Conservation (phyloP, 441 rosid species). For the Hura crepitans region DNA sequence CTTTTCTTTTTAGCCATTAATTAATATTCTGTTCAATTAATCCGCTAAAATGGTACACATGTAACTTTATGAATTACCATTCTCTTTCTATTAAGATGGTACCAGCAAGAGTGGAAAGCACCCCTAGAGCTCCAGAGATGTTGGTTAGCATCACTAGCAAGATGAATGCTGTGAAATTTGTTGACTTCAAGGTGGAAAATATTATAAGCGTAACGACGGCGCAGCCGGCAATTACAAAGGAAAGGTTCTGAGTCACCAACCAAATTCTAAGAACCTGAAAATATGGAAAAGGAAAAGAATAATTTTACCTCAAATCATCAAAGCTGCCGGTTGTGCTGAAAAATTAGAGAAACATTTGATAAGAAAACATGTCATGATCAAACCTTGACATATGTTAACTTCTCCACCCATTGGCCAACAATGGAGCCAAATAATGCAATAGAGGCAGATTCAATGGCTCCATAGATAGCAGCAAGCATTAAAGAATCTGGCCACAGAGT, state of each 20-base stretch:
- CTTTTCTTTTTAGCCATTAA: too few relatives aligned
- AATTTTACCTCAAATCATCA: not conserved
- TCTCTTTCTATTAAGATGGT: conserved; percentile 79
- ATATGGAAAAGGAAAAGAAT: not conserved
- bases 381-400: conserved; percentile 55
- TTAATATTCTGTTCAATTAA: not conserved
- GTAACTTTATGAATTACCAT: conserved; percentile 41
- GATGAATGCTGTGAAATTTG: conserved; percentile 41
- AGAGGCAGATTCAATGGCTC: conserved; percentile 72
- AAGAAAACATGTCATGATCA: not conserved
- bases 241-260: conserved; percentile 64
- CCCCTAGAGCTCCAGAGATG: conserved; percentile 65
- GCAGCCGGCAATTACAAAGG: conserved; percentile 64
- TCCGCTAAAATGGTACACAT: not conserved
- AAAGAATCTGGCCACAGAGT: conserved; percentile 77
- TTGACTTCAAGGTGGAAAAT: conserved; percentile 39
- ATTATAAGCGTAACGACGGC: conserved; percentile 50
- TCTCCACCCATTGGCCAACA: conserved; percentile 61
- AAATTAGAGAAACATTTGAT: too few relatives aligned
- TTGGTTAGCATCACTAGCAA: conserved; percentile 43
- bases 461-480: conserved; percentile 69
- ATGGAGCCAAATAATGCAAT: conserved; percentile 58
- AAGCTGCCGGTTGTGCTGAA: not conserved
- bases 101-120: conserved; percentile 80
- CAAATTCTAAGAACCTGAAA: conserved; percentile 61